Evolutionary conservation across 1,139 yeast genomes (phyloP), one percentile per base, ranked within the genome.

Genomic region (Diutina siamensis): DNA sequence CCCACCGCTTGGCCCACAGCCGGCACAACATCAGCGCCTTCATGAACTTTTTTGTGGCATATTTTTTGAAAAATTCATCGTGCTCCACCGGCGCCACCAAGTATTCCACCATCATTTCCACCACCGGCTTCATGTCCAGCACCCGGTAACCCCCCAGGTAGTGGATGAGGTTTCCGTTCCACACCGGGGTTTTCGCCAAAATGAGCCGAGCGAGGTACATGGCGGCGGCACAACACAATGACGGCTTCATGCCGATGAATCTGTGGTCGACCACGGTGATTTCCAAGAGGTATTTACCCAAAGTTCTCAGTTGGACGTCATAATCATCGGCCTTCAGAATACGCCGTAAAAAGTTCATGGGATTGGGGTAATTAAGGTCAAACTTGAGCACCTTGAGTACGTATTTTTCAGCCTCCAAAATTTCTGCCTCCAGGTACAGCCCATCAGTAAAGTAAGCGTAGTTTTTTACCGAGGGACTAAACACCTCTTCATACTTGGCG

Each of bases 301-400:
- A 74, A 13, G 97, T 88, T 62, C 97, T 79, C 46, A 94, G 80
- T 63, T 85, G 92, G 49, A 87, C 86, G 62, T 88, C 95, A 67
- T 88, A 89, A 62, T 86, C 92, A 63, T 89, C 97, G 36, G 97
- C 97, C 62, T 87, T 87, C 45, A 95, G 86, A 48, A 87, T 86
- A 60, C 97, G 76, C 61, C 97, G 78, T 56, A 89, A 68, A 59
- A 88, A 89, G 64, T 88, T 88, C 88, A 89, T 83, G 49, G 97
- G 97, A 59, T 87, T 87, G 46, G 97, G 96, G 59, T 84, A 87
- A 56, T 86, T 83, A 57, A 88, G 71, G 60, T 86, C 85, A 62
- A 84, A 89, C 52, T 80, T 75, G 47, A 89, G 68, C 38, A 82
- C 79, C 53, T 85, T 83, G 49, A 89, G 66, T 47, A 89, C 82